phyloP scores from a whole-genome alignment of 345 rosid genomes.

The Theobroma cacao region DNA sequence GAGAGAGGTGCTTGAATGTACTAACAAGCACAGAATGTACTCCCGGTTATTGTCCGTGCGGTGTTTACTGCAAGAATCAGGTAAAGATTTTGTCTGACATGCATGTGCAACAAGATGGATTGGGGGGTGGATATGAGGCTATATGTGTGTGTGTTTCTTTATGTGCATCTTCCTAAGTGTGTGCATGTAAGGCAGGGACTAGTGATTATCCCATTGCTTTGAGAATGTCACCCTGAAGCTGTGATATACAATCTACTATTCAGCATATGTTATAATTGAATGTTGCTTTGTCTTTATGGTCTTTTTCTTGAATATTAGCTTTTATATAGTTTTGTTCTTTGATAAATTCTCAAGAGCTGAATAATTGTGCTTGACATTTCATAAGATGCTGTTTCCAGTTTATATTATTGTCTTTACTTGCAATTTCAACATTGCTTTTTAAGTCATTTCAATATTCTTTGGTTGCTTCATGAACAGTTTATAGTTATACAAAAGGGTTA shows the following conservation, averaged over 20 bases:
- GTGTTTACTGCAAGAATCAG: slow-evolving; percentile 80
- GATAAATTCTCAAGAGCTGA: background rate
- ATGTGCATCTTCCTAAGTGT: background rate
- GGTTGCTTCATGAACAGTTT: background rate
- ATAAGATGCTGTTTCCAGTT: background rate
- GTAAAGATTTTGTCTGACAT: slow-evolving; percentile 23
- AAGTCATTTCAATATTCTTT: background rate
- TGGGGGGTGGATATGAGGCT: background rate
- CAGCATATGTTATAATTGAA: background rate
- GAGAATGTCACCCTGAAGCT: background rate
- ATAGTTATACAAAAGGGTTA: background rate
- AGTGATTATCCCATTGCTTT: background rate
- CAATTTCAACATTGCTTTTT: background rate
- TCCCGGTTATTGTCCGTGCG: slow-evolving; percentile 75
- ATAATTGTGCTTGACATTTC: background rate
- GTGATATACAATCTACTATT: background rate
- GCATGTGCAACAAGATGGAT: background rate
- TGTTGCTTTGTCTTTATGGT: background rate
- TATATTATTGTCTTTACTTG: background rate
- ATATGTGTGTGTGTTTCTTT: background rate
- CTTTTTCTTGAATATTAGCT: background rate
- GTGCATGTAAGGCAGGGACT: background rate
- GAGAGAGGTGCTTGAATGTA: slow-evolving; percentile 82
- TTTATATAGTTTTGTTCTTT: background rate
- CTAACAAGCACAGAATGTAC: slow-evolving; percentile 93